Evolutionary conservation across 352 stramenopile genomes (phyloP).

Genomic region (Pythium myriotylum): DNA sequence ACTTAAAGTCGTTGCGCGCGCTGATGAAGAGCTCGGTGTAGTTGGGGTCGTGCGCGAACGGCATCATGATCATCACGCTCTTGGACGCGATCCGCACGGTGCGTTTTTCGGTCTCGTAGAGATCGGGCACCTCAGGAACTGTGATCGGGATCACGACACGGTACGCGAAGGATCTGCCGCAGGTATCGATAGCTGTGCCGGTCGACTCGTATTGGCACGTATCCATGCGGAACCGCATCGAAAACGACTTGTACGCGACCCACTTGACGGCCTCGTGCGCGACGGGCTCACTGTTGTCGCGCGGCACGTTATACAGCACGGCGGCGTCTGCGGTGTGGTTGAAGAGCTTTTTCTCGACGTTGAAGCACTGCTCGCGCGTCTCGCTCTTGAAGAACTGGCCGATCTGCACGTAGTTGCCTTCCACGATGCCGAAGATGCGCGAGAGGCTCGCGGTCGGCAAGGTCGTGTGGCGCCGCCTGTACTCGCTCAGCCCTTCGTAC

Average conservation of each 20-base stretch:
- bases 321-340: constrained; percentile 5
- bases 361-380: constrained; percentile 13
- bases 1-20: constrained; percentile 16
- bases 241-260: constrained; percentile 14
- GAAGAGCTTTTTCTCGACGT: constrained; percentile 13
- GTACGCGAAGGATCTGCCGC: constrained; percentile 7
- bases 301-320: constrained; percentile 9
- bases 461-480: constrained; percentile 5
- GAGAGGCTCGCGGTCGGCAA: constrained; percentile 8
- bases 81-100: constrained; percentile 5
- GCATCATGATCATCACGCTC: constrained; percentile 17
- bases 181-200: constrained; percentile 3
- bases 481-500: constrained; percentile 6
- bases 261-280: constrained; percentile 16
- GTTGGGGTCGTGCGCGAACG: neutral
- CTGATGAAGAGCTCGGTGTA: constrained; percentile 14
- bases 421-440: constrained; percentile 8
- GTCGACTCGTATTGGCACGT: constrained; percentile 10
- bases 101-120: constrained; percentile 8
- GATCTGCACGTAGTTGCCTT: constrained; percentile 12
- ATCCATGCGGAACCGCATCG: constrained; percentile 18
- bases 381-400: constrained; percentile 10
- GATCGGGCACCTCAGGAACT: constrained; percentile 6
- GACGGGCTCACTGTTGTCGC: neutral
- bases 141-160: constrained; percentile 8